A percentile compares a stretch with the other conserved stretches of the same genome.
Conservation (phyloP, 768 basidiomycete species). For the Chalciporus sphaerocephalus region DNA sequence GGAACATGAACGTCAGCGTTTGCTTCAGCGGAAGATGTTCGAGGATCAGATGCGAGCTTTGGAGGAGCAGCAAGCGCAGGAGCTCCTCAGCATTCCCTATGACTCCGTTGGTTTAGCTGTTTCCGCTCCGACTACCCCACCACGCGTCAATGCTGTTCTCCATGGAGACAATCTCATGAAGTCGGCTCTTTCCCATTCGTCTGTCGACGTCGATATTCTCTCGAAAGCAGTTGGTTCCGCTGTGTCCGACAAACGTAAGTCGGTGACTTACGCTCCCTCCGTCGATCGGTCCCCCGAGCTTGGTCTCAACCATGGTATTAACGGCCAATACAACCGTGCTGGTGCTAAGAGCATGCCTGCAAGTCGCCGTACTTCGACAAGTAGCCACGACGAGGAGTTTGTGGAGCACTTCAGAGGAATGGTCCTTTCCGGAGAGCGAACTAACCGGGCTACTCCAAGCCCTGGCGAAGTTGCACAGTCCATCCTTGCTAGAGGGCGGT, state of each 20-base stretch:
- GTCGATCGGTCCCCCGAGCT: slow-evolving; percentile 73
- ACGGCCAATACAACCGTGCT: slow-evolving; percentile 60
- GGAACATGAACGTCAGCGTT: slow-evolving; percentile 82
- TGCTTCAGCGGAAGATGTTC: slow-evolving; percentile 81
- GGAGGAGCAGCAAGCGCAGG: slow-evolving; percentile 86
- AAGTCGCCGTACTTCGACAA: slow-evolving; percentile 84
- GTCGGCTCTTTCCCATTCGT: slow-evolving; percentile 43
- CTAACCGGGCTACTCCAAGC: slow-evolving; percentile 52
- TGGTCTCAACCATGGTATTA: slow-evolving; percentile 38
- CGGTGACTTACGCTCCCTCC: slow-evolving; percentile 77
- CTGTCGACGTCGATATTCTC: slow-evolving; percentile 58
- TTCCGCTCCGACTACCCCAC: slow-evolving; percentile 85
- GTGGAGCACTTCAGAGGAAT: slow-evolving; percentile 72
- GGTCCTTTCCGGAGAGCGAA: slow-evolving; percentile 61
- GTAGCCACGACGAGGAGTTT: slow-evolving; percentile 80
- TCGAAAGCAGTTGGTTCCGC: slow-evolving; percentile 66
- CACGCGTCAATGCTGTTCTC: slow-evolving; percentile 69
- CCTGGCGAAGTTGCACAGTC: slow-evolving; percentile 51
- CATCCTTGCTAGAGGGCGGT: slow-evolving; percentile 50
- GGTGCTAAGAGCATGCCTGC: slow-evolving; percentile 93
- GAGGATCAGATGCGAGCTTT: slow-evolving; percentile 95
- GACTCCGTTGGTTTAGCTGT: slow-evolving; percentile 68
- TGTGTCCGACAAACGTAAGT: slow-evolving; percentile 76
- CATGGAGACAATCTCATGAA: slow-evolving; percentile 50
- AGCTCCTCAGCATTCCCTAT: slow-evolving; percentile 71